Percentiles rank a stretch among this genome's conserved stretches.
Evolutionary conservation across 2,329 filamentous ascomycete species (phyloP).

Genomic region (Penicillium sclerotigenum): DNA sequence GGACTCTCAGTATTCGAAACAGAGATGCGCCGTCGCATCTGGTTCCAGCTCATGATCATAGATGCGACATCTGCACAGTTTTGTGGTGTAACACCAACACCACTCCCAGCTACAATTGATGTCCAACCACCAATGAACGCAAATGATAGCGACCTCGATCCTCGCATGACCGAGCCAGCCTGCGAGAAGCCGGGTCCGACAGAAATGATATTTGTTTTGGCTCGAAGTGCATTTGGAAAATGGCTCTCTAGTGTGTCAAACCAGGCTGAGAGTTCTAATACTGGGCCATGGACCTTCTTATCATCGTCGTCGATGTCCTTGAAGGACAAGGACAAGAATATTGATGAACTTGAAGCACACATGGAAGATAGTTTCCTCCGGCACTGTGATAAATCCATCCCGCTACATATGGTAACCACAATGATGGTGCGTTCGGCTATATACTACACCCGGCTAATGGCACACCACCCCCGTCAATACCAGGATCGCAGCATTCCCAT

Average conservation of each 20-base stretch:
- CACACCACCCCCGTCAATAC: constrained; percentile 44
- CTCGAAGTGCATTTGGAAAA: constrained; percentile 34
- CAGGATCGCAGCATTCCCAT: constrained; percentile 22
- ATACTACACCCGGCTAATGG: constrained; percentile 44
- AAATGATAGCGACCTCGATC: constrained; percentile 42
- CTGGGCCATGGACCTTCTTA: constrained; percentile 21
- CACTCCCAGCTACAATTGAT: constrained; percentile 14
- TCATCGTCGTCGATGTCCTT: constrained; percentile 19
- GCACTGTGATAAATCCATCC: constrained; percentile 41
- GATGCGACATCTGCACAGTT: constrained; percentile 25
- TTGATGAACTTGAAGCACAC: constrained; percentile 35
- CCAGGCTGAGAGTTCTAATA: constrained; percentile 11
- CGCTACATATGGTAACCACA: constrained; percentile 46
- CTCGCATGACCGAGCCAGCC: constrained; percentile 45
- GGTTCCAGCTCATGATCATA: constrained; percentile 30
- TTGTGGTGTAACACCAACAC: constrained; percentile 18
- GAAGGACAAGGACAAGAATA: constrained; percentile 24
- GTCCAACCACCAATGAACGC: constrained; percentile 42
- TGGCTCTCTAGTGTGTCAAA: constrained; percentile 26
- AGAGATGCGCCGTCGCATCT: constrained; percentile 37
- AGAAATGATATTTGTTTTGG: constrained; percentile 45
- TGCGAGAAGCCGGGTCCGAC: constrained; percentile 43
- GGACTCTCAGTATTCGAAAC: constrained; percentile 48
- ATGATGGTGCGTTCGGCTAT: constrained; percentile 46
- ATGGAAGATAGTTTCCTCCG: constrained; percentile 38